These are phyloP conservation scores for Lippia alba DNA, from an alignment of 305 asterid species.

Conservation along the genomic window DNA sequence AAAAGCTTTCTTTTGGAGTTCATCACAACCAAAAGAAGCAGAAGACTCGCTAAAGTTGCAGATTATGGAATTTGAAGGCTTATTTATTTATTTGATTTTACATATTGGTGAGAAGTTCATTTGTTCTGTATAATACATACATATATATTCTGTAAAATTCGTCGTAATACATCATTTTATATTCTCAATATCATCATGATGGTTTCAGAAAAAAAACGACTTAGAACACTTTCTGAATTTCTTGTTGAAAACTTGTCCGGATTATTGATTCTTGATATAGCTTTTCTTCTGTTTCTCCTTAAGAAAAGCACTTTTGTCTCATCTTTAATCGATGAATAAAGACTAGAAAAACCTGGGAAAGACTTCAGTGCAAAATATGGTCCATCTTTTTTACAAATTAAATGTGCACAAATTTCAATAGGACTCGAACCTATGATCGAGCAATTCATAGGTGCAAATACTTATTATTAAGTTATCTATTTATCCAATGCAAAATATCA, in stretches of 20 bases:
- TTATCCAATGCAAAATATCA: no score
- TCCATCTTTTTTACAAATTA: no score
- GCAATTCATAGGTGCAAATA: no score
- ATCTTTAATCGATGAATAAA: no score
- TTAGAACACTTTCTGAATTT: neutral
- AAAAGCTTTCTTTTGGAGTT: neutral
- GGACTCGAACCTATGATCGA: no score
- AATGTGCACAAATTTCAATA: no score
- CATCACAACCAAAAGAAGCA: slow-evolving; percentile 23
- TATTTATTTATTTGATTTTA: neutral
- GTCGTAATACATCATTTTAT: neutral
- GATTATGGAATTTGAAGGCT: neutral
- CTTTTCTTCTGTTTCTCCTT: no score
- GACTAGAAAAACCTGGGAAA: no score
- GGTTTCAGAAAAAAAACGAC: neutral
- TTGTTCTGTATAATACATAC: neutral
- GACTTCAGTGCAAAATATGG: no score
- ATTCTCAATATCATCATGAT: neutral
- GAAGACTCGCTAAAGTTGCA: slow-evolving; percentile 14
- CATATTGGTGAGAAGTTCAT: neutral
- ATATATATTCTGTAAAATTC: neutral
- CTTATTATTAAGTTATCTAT: no score
- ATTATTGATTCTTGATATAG: no score
- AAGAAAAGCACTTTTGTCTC: no score
- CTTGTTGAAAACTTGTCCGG: neutral